Evolutionary conservation across 192 early-diverging fungal species (phyloP).

Genomic region (Coemansia sp.): DNA sequence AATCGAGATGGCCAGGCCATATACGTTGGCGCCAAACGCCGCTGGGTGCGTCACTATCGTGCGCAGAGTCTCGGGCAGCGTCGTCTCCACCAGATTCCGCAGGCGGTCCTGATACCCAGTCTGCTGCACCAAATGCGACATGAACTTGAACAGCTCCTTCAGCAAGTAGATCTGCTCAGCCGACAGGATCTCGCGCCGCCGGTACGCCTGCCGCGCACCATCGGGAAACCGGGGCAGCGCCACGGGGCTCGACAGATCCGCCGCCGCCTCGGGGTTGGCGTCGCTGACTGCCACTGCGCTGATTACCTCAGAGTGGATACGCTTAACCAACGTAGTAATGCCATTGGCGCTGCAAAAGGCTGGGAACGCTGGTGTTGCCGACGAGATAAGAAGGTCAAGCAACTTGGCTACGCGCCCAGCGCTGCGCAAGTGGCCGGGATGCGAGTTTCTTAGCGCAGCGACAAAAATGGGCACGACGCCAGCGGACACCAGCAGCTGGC

Average conservation of each 20-base stretch:
- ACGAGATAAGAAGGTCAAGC: conserved; percentile 81
- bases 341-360: conserved; percentile 85
- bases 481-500: conserved; percentile 87
- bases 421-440: conserved; percentile 58
- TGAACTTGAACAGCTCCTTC: conserved; percentile 88
- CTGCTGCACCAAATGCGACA: conserved; percentile 94
- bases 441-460: conserved; percentile 67
- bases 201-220: conserved; percentile 36
- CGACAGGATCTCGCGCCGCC: conserved; percentile 57
- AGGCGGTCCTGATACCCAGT: conserved; percentile 86
- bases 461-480: conserved; percentile 85
- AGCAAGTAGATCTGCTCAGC: conserved; percentile 75
- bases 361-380: conserved; percentile 68
- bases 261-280: conserved; percentile 25
- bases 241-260: conserved; percentile 43
- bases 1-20: conserved; percentile 87
- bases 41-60: conserved; percentile 71
- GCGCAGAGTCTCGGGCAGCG: conserved; percentile 74
- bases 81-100: conserved; percentile 91
- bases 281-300: conserved; percentile 31
- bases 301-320: conserved; percentile 65
- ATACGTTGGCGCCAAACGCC: conserved; percentile 80
- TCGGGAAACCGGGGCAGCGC: conserved; percentile 21
- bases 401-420: conserved; percentile 72
- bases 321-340: conserved; percentile 69